Evolutionary conservation across 2,329 filamentous ascomycete genomes (phyloP).

Genomic region (Aspergillus brunneoviolaceus): DNA sequence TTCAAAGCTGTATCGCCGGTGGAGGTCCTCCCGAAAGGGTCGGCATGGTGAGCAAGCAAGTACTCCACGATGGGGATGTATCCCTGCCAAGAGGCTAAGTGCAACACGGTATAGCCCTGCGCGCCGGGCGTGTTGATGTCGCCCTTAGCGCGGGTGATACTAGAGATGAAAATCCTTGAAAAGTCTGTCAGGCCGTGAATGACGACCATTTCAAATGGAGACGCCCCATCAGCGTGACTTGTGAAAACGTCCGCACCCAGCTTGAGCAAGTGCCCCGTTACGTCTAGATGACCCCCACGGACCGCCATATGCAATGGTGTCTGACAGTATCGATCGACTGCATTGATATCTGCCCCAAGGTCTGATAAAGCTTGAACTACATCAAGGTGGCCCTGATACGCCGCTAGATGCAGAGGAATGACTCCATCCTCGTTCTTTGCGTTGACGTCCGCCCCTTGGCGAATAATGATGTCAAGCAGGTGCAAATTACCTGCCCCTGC

Average conservation of each 20-base stretch:
- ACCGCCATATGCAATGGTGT: constrained; percentile 1
- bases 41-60: neutral
- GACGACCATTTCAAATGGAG: neutral
- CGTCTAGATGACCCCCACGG: neutral
- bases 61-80: neutral
- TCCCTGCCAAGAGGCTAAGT: neutral
- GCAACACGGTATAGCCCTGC: neutral
- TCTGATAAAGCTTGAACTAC: neutral
- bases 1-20: neutral
- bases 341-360: constrained; percentile 4
- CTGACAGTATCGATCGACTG: neutral
- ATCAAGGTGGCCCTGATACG: neutral
- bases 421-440: neutral
- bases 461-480: neutral
- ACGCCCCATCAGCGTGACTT: neutral
- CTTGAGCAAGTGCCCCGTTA: constrained; percentile 1
- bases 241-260: neutral
- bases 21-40: neutral
- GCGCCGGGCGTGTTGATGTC: neutral
- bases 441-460: neutral
- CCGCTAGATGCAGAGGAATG: neutral
- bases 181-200: neutral
- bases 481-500: neutral
- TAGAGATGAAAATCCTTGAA: neutral
- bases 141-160: neutral